Percentiles rank a stretch among this genome's conserved stretches.
Conservation (phyloP, 2,329 filamentous ascomycete genomes). For the Beauveria caledonica region DNA sequence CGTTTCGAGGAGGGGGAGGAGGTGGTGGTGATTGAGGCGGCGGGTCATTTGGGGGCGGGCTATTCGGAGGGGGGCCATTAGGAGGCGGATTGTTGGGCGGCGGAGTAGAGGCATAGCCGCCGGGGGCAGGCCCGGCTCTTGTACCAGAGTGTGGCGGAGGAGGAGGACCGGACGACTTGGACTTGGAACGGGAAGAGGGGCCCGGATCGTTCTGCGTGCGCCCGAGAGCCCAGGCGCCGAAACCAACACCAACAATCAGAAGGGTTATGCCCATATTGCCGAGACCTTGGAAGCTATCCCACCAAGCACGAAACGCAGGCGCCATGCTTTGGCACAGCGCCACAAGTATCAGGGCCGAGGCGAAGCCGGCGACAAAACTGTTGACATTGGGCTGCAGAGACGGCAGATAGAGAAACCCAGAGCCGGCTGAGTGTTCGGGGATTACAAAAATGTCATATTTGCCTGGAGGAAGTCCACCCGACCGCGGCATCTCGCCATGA, state of each 20-base stretch:
- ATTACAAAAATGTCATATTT: conserved; percentile 98
- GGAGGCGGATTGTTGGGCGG: conserved; percentile 12
- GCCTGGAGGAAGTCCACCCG: conserved; percentile 66
- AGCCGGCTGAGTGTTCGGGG: conserved; percentile 80
- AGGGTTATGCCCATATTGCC: conserved; percentile 67
- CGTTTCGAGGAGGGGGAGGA: conserved; percentile 23
- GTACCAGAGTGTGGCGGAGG: conserved; percentile 25
- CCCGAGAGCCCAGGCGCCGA: conserved; percentile 63
- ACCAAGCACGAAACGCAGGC: conserved; percentile 68
- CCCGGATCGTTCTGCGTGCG: conserved; percentile 27
- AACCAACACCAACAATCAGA: conserved; percentile 62
- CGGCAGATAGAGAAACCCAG: conserved; percentile 89
- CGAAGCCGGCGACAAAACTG: conserved; percentile 83
- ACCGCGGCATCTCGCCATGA: conserved; percentile 70
- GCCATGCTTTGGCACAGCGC: conserved; percentile 65
- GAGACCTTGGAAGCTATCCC: conserved; percentile 59
- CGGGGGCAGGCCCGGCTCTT: conserved; percentile 15
- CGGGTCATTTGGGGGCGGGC: conserved; percentile 13
- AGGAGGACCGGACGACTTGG: neutral
- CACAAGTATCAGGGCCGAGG: conserved; percentile 64
- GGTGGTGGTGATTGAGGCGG: conserved; percentile 24
- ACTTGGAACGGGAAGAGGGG: conserved; percentile 5
- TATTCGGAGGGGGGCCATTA: no score
- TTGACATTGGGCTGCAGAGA: conserved; percentile 79
- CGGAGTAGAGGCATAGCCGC: conserved; percentile 1